Percentiles rank a stretch among this genome's conserved stretches.
These are phyloP conservation scores for Theileria annulata DNA, from an alignment of 169 alveolate species.

Conservation along the genomic window DNA sequence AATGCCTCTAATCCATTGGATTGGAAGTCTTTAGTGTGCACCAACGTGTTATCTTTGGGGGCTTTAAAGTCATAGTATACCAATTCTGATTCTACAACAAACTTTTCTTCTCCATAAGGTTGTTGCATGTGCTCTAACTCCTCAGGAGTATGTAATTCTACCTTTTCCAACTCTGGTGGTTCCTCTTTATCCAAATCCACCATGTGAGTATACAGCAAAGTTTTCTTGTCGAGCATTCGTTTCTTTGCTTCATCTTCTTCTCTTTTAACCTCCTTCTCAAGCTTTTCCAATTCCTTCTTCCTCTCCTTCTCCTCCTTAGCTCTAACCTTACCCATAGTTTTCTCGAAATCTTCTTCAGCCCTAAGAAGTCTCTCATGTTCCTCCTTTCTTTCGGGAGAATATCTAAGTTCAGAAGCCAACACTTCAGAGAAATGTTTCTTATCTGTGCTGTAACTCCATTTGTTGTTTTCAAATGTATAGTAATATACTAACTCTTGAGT, in stretches of 20 bases:
- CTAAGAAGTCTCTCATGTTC: not conserved
- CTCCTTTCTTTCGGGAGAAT: not conserved
- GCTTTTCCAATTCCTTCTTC: not conserved
- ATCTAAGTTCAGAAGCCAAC: not conserved
- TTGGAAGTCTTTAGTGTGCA: slow-evolving; percentile 3
- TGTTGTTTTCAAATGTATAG: not conserved
- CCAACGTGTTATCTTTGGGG: not conserved
- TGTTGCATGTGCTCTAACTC: not conserved
- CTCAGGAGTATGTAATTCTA: not conserved
- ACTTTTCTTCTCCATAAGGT: slow-evolving; percentile 2
- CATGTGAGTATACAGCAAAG: not conserved
- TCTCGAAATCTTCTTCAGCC: not conserved
- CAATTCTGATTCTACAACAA: not conserved
- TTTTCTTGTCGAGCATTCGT: not conserved
- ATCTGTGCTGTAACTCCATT: slow-evolving; percentile 1
- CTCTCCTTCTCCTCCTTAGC: not conserved
- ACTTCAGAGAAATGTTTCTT: not conserved
- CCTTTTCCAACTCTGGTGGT: not conserved
- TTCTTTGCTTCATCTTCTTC: not conserved
- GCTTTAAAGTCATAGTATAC: not conserved
- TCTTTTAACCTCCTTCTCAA: not conserved
- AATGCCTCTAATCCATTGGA: not conserved
- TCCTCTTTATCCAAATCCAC: not conserved
- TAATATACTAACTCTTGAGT: not conserved
- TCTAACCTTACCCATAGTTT: not conserved